Evolutionary conservation across 2,329 filamentous ascomycete genomes (phyloP), one percentile per base, ranked within the genome.

Genomic region (Pleurostoma richardsiae): DNA sequence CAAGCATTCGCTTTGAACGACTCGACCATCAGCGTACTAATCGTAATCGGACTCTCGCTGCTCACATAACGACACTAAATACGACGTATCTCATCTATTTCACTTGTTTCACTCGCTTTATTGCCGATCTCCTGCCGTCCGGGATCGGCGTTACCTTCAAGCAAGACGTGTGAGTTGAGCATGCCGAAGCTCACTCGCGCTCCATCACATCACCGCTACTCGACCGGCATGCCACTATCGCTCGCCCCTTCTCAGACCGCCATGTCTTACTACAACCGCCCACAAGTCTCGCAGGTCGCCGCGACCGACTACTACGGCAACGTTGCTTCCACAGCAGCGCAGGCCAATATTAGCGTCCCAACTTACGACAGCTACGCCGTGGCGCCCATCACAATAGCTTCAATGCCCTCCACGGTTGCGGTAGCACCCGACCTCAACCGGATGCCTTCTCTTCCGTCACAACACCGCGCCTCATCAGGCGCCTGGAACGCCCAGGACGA

Each of bases 401-500:
- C 54, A 69, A 73, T 19, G 54, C 63, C 6, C 74, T 73, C 49
- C 53, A 65, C 36, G 55, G 56, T 8, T n/a, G 55, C 63, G 29
- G 58, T 65, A n/a, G 55, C 57, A 7, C 53, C 63, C 31, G 50
- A 57, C 41, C 65, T 65, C 43, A 19, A 19, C 19, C 19, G 19
- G 19, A 19, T 19, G 47, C 60, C 46, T 49, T 62, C 48, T 45
- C 64, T 59, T 5, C 67, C 59, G 52, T 51, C 65, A 48, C 71
- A 71, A 33, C 69, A 77, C 53, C 76, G 81, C 42, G 70, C 80
- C 28, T 80, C 80, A 31, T 82, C 80, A 1, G 80, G 79, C 6
- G 82, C 83, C 1, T 95, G 90, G 90, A 85, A 79, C 30, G 71
- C 78, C 2, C 74, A 81, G 42, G 88, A 94, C 55, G 90, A 95